Conservation (phyloP, 129 eudicot species). For the Flaveria bidentis region DNA sequence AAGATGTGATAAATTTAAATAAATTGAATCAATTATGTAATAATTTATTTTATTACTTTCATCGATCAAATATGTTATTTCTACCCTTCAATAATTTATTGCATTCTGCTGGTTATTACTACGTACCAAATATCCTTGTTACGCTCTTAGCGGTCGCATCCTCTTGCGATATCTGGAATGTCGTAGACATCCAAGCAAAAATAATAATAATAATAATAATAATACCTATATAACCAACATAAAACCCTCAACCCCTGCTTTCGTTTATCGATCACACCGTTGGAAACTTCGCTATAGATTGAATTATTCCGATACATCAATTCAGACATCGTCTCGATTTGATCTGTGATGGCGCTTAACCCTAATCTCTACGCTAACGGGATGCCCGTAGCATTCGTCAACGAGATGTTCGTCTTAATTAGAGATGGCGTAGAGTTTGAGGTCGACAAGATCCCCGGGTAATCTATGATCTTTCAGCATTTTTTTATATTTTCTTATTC, state of each 20-base stretch:
- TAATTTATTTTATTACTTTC: too few species aligned
- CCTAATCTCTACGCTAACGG: conserved; percentile 77
- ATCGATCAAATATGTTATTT: too few species aligned
- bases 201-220: neutral
- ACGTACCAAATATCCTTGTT: too few species aligned
- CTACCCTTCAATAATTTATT: too few species aligned
- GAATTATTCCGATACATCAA: neutral
- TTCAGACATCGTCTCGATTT: too few species aligned
- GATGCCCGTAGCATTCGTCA: conserved; percentile 87
- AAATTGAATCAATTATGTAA: too few species aligned
- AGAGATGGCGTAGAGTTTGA: conserved; percentile 95
- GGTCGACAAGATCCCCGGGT: conserved; percentile 93
- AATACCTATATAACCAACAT: neutral
- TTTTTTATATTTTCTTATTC: neutral
- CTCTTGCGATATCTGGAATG: neutral
- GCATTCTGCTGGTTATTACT: too few species aligned
- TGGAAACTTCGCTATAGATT: neutral
- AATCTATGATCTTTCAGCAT: neutral
- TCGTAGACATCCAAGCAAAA: neutral
- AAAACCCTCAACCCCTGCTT: neutral
- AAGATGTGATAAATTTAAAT: too few species aligned
- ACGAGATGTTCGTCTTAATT: conserved; percentile 84
- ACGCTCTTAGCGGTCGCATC: too few species aligned
- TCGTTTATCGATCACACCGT: neutral
- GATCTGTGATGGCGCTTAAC: conserved; percentile 63